phyloP scores from a whole-genome alignment of 306 rosid species.

The Echinosophora koreensis region DNA sequence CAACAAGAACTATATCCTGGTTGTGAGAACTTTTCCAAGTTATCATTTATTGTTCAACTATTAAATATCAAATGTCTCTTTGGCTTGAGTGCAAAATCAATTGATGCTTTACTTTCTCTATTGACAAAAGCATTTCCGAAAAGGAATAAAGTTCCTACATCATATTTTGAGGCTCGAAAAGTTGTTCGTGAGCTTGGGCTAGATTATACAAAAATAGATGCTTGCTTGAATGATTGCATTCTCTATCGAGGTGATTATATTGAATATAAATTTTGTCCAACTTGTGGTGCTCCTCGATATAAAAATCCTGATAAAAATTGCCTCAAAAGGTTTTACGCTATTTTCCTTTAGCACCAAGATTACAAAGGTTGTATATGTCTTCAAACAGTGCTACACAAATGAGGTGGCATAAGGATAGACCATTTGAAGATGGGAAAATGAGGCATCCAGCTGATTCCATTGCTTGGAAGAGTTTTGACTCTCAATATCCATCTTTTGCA shows the following conservation, averaged over 20 bases:
- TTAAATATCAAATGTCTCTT: neutral
- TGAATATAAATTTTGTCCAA: neutral
- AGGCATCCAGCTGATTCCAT: conserved; percentile 14
- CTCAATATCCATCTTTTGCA: neutral
- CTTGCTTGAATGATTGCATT: no score
- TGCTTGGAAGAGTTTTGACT: neutral
- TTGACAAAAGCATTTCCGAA: neutral
- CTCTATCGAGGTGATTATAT: no score
- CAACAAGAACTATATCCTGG: neutral
- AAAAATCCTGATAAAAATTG: neutral
- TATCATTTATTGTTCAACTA: conserved; percentile 3
- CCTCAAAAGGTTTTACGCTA: neutral
- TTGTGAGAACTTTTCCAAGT: neutral
- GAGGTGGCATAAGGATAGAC: no score
- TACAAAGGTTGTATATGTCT: neutral
- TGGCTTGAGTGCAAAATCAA: neutral
- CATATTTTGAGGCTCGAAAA: neutral
- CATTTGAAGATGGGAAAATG: neutral
- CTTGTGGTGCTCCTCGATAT: neutral
- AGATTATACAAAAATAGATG: neutral
- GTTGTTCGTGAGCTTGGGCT: neutral
- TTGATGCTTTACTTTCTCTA: neutral
- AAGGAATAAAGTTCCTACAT: neutral
- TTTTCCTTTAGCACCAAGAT: neutral
- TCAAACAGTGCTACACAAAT: no score